These are phyloP conservation scores for Boletus rubroflammeus DNA, from an alignment of 768 basidiomycete genomes.

Conservation along the genomic window DNA sequence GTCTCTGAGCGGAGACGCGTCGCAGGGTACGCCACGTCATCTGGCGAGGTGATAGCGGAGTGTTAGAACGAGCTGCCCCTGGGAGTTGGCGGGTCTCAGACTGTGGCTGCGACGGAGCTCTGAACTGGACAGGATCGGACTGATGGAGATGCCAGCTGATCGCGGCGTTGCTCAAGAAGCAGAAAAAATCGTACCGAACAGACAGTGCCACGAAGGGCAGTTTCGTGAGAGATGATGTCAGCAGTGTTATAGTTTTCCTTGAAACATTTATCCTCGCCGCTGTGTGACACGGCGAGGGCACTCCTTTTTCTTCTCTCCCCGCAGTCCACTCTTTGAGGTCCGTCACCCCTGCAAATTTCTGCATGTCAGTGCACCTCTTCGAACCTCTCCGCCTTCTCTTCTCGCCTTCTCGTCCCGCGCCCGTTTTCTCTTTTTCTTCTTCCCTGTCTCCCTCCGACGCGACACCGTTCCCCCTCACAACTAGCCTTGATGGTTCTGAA, in stretches of 20 bases:
- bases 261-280: constrained; percentile 8
- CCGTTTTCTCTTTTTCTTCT: not conserved
- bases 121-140: not conserved
- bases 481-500: constrained; percentile 34
- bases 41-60: not conserved
- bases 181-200: no score
- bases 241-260: not conserved
- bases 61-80: not conserved
- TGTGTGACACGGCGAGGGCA: constrained; percentile 22
- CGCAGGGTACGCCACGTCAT: not conserved
- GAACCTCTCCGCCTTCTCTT: not conserved
- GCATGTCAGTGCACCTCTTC: constrained; percentile 7
- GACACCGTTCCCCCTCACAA: not conserved
- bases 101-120: no score
- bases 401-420: not conserved
- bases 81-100: no score
- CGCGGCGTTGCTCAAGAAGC: no score
- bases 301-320: not conserved
- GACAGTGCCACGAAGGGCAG: not conserved
- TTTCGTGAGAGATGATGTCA: constrained; percentile 14
- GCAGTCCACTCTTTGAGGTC: not conserved
- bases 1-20: not conserved
- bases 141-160: no score
- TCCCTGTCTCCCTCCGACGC: not conserved
- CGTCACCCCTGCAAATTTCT: not conserved